Percentiles rank a stretch among this genome's conserved stretches.
Evolutionary conservation across 1,284 basidiomycete species (phyloP).

Genomic region (Trichosporon faecale): DNA sequence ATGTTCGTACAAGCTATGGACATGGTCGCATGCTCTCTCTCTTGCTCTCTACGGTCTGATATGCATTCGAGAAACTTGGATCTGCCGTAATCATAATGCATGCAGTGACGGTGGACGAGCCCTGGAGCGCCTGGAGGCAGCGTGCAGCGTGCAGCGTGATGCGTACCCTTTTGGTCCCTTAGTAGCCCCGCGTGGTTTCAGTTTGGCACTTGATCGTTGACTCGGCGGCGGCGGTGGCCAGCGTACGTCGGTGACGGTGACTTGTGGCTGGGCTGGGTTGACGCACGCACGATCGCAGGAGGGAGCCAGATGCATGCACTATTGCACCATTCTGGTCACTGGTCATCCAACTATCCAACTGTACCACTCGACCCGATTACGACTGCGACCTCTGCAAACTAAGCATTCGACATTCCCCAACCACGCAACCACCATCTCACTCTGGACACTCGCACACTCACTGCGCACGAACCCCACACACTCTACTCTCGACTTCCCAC

Average conservation of each 20-base stretch:
- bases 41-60: too few relatives aligned
- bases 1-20: too few relatives aligned
- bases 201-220: background rate
- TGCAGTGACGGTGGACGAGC: too few relatives aligned
- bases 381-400: background rate
- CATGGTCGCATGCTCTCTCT: too few relatives aligned
- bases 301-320: too few relatives aligned
- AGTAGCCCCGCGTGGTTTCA: conserved; percentile 1
- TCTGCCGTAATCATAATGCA: background rate
- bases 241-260: background rate
- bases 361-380: background rate
- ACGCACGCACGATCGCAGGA: too few relatives aligned
- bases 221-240: background rate
- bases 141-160: background rate
- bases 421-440: background rate
- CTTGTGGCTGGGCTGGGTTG: too few relatives aligned
- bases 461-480: background rate
- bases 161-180: background rate
- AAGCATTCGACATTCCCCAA: conserved; percentile 1
- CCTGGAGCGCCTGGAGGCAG: background rate
- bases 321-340: background rate
- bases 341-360: too few relatives aligned
- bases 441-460: background rate
- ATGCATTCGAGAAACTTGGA: background rate
- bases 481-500: background rate